Evolutionary conservation across 805 yeast genomes (phyloP), one percentile per base, ranked within the genome.

Genomic region (Limtongozyma cylindracea): DNA sequence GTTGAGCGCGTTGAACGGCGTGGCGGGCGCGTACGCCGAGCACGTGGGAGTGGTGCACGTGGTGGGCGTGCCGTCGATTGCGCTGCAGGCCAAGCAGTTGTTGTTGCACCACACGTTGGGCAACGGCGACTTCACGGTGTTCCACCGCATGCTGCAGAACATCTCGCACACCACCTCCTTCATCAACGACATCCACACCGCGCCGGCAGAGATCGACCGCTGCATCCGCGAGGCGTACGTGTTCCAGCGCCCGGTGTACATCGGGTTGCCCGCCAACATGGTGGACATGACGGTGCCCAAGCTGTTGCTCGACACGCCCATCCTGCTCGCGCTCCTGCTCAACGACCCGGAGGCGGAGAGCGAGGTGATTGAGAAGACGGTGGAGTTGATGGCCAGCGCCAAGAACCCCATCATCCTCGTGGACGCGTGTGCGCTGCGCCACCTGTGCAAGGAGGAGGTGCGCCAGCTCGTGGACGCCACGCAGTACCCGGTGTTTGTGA

Each of bases 21-120:
- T 77, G 39, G 91, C 82, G 20, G 92, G 92, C 35, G 56, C 88
- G 23, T 76, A 65, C 48, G 82, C 91, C 30, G 91, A 77, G 47
- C 91, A 76, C 47, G 82, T 77, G 29, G 88, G 88, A 35, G 45
- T 74, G 32, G 49, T 76, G 31, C 91, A 76, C 49, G 61, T 76
- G 34, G 91, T 76, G 20, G 92, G 92, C 42, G 73, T 72, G 26
- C 91, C 92, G 31, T 66, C 84, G 24, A 53, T 64, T 36, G 52
- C 69, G 16, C 61, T 91, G 18, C 77, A 69, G 41, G 62, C 70
- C 32, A 58, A 68, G 42, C 71, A 70, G 34, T 50, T 72, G 45
- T 47, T 73, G 38, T 53, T 73, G 43, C 91, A 73, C 45, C 91
- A 73, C 49, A 74, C 88, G 25, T 54, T 73, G 35, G 91, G 88